A percentile compares a stretch with the other conserved stretches of the same genome.
Evolutionary conservation across 768 basidiomycete genomes (phyloP).

Genomic region (Boletus vinaceobasis): DNA sequence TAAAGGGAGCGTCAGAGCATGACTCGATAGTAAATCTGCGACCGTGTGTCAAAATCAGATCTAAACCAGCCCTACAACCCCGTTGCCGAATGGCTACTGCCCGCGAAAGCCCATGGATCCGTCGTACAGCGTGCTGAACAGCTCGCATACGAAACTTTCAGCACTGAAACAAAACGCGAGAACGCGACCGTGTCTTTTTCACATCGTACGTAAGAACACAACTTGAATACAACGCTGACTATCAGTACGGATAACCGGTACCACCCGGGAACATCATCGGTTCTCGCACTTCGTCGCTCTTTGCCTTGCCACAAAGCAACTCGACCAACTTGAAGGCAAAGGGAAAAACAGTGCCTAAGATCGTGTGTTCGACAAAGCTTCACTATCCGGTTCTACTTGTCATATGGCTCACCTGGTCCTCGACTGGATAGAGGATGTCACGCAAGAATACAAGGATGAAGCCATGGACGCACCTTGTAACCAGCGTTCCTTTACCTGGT

Average conservation of each 20-base stretch:
- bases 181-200: slow-evolving; percentile 15
- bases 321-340: slow-evolving; percentile 79
- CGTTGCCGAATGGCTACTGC: slow-evolving; percentile 9
- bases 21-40: slow-evolving; percentile 25
- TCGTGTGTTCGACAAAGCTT: neutral
- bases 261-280: slow-evolving; percentile 72
- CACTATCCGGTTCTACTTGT: too few relatives aligned
- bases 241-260: slow-evolving; percentile 39
- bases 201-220: slow-evolving; percentile 12
- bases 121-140: slow-evolving; percentile 23
- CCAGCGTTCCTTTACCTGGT: slow-evolving; percentile 45
- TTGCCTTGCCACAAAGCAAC: slow-evolving; percentile 59
- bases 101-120: slow-evolving; percentile 22
- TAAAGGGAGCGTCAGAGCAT: slow-evolving; percentile 18
- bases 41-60: slow-evolving; percentile 18
- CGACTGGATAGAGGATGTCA: slow-evolving; percentile 44
- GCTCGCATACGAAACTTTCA: slow-evolving; percentile 26
- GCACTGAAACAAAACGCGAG: slow-evolving; percentile 9
- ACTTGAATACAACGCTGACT: neutral
- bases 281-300: slow-evolving; percentile 53
- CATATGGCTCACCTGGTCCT: slow-evolving; percentile 55
- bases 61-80: slow-evolving; percentile 6
- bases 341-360: slow-evolving; percentile 73
- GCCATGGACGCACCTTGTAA: slow-evolving; percentile 60
- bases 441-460: neutral